Conservation (phyloP, 306 rosid species). For the Quercus variabilis region DNA sequence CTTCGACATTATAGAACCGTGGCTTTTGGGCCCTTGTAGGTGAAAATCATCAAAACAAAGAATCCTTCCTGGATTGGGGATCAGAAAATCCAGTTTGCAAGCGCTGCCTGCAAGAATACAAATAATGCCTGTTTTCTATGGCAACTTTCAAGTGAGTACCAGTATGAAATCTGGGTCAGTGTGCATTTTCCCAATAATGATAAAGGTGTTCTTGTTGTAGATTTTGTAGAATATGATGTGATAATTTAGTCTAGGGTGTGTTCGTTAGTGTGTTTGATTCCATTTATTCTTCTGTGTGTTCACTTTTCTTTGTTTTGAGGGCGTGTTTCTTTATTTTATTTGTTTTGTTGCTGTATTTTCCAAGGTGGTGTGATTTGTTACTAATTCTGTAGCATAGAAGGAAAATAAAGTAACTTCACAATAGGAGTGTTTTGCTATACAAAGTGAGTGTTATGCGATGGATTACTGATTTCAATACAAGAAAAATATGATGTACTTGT, state of each 20-base stretch:
- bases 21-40: slow-evolving; percentile 1
- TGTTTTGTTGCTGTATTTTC: slow-evolving; percentile 15
- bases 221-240: slow-evolving; percentile 48
- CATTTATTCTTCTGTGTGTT: slow-evolving; percentile 27
- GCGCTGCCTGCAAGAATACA: slow-evolving; percentile 27
- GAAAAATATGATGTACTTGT: not conserved
- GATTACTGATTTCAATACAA: not conserved
- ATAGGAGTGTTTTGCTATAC: not conserved
- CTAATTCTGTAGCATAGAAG: slow-evolving; percentile 18
- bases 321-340: not conserved
- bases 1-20: not conserved
- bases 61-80: slow-evolving; percentile 26
- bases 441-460: not conserved
- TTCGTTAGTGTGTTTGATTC: slow-evolving; percentile 37
- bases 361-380: slow-evolving; percentile 18
- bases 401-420: slow-evolving; percentile 18
- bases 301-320: not conserved
- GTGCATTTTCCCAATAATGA: slow-evolving; percentile 7
- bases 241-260: slow-evolving; percentile 50
- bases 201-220: slow-evolving; percentile 21
- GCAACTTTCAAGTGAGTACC: slow-evolving; percentile 9
- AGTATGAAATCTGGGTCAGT: slow-evolving; percentile 3
- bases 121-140: slow-evolving; percentile 24
- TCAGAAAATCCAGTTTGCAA: slow-evolving; percentile 26
- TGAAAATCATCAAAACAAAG: slow-evolving; percentile 7